Evolutionary conservation across 2,329 filamentous ascomycete species (phyloP), one percentile per base, ranked within the genome.

Genomic region (Xylariaceae sp.): DNA sequence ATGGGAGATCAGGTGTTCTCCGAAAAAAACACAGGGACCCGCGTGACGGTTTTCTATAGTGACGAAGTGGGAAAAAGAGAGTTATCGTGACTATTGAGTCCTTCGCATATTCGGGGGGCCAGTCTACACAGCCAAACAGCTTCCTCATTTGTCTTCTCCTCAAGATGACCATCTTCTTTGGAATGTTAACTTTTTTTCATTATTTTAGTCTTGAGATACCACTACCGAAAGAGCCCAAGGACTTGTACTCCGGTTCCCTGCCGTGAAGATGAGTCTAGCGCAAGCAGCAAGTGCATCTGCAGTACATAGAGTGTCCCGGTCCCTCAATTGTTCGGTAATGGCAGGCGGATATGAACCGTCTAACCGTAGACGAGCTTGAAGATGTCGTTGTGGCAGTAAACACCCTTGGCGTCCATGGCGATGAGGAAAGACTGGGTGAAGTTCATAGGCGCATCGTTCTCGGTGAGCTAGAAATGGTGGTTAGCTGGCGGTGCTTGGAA

Each of bases 361-460:
- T 78, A 84, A 72, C 76, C 80, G 76, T 89, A 93, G 68, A 96
- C 84, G 63, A 97, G 84, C 78, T 90, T 90, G 86, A 97, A 97
- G 74, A 97, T 78, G 75, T 97, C 93, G 81, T 97, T 97, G 80
- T 87, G 88, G 73, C 97, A 89, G 75, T 85, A 97, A 80, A 61
- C 58, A 17, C 64, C 64, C 77, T 82, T 86, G 68, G 86, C 88
- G 52, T 67, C 64, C 55, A 64, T 56, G 54, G 85, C 76, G 64
- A 97, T 87, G 76, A 95, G 89, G 84, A 97, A 97, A 58, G 84
- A 78, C 79, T 97, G 92, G 58, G 87, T 87, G 78, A 92, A 99
- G 82, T 85, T 92, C 88, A 97, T 94, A 50, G 91, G 90, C 71
- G 85, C 85, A 74, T 89, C 81, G 76, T 92, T 86, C 68, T 92